phyloP scores from a whole-genome alignment of 2,329 filamentous ascomycete species.

The Beauveria medogensis region DNA sequence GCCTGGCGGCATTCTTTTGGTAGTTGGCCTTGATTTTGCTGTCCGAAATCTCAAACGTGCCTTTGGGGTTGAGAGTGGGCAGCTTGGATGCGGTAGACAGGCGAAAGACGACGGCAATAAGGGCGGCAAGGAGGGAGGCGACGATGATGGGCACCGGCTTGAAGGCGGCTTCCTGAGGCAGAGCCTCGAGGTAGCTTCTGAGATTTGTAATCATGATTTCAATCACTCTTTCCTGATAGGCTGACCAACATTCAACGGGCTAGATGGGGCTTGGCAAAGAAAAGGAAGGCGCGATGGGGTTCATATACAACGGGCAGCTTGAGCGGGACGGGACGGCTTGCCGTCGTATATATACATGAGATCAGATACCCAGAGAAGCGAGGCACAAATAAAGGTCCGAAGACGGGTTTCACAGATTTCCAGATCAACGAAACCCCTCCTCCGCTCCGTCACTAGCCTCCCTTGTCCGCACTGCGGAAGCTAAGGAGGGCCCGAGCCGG shows the following conservation, averaged over 20 bases:
- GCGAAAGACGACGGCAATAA: constrained; percentile 3
- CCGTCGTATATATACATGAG: neutral
- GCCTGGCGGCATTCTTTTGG: neutral
- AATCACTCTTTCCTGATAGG: neutral
- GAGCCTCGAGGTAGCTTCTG: constrained; percentile 1
- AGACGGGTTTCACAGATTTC: neutral
- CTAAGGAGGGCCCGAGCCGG: neutral
- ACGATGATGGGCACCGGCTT: constrained; percentile 8
- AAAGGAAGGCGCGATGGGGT: neutral
- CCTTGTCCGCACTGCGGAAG: neutral
- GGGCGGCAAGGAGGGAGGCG: constrained; percentile 6
- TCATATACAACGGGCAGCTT: neutral
- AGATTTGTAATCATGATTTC: constrained; percentile 5
- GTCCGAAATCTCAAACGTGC: constrained; percentile 1
- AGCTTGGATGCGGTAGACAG: neutral
- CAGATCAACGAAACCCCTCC: neutral
- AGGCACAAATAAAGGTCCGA: neutral
- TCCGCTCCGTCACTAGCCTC: neutral
- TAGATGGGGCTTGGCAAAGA: no score
- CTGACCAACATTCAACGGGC: neutral
- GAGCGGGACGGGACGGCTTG: neutral
- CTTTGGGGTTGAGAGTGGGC: constrained; percentile 9
- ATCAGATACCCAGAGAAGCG: neutral
- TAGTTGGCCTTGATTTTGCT: neutral
- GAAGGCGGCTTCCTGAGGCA: neutral